These are phyloP conservation scores for Inga leiocalycina DNA, from an alignment of 306 rosid genomes.

Conservation along the genomic window DNA sequence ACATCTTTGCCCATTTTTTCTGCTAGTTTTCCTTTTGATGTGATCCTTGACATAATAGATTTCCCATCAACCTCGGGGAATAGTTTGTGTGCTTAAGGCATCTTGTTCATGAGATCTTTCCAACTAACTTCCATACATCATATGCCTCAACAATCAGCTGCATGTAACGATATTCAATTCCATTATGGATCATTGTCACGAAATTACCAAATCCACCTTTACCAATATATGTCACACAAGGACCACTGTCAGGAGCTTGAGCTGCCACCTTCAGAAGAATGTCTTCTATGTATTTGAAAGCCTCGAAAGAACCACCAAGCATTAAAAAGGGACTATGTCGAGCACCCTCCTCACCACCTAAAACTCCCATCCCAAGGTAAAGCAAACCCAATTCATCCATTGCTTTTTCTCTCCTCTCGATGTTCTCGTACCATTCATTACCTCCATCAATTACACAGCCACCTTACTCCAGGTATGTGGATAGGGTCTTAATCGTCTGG, in stretches of 20 bases:
- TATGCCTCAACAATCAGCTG: slow-evolving; percentile 95
- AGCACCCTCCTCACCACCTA: slow-evolving; percentile 98
- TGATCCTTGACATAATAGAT: slow-evolving; percentile 69
- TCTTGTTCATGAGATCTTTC: slow-evolving; percentile 78
- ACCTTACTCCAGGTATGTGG: slow-evolving; percentile 78
- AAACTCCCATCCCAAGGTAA: slow-evolving; percentile 96
- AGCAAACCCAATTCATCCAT: slow-evolving; percentile 74
- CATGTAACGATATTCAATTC: slow-evolving; percentile 94
- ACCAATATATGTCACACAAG: slow-evolving; percentile 88
- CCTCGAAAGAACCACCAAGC: slow-evolving; percentile 95
- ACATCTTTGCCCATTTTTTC: slow-evolving; percentile 59
- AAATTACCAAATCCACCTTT: slow-evolving; percentile 95
- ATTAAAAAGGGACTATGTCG: slow-evolving; percentile 88
- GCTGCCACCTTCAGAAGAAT: slow-evolving; percentile 94
- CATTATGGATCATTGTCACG: slow-evolving; percentile 94
- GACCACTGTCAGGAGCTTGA: slow-evolving; percentile 87
- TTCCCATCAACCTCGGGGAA: slow-evolving; percentile 62
- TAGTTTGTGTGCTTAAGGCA: slow-evolving; percentile 51
- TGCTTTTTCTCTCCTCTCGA: slow-evolving; percentile 83
- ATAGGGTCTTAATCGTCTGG: slow-evolving; percentile 87
- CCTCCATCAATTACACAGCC: slow-evolving; percentile 95
- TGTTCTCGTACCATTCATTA: slow-evolving; percentile 96
- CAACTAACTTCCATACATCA: slow-evolving; percentile 86
- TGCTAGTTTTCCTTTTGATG: slow-evolving; percentile 75
- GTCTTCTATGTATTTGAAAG: slow-evolving; percentile 83